Base-by-base conservation (phyloP, 2,329 filamentous ascomycete species). In the Microthyrium microscopicum region DNA sequence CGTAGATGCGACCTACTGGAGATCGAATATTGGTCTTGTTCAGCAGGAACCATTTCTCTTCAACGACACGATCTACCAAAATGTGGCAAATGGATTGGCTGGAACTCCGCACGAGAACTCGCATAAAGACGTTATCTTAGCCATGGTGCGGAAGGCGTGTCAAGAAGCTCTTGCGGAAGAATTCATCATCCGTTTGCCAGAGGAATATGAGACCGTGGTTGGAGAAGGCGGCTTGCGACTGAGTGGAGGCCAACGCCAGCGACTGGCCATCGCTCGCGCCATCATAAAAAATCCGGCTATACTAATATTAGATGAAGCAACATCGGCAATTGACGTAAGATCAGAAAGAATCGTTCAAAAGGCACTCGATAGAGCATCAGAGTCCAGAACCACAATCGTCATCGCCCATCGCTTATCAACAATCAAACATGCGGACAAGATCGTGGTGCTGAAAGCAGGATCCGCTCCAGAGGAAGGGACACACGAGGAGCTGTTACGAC, bases 211-310 rank as follows among this genome's bases (percentile, higher is more conserved):
- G 4, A 83, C 81, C 0, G 54, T 68, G 8, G 80, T 89, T 1
- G 82, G 82, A 1, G 79, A 87, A 46, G 64, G 68, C 39, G 68
- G 69, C 17, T 75, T 77, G 30, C 82, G 80, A 47, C 59, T 91
- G 2, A 83, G 77, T 8, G 78, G 81, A 12, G 83, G 83, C 1
- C 82, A 92, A 50, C 70, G 79, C 12, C 82, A 91, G 50, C 70
- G 83, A 4, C 66, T 91, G 19, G 75, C 79, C 3, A 82, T 84
- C 40, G 78, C 77, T 0, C 62, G 78, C 5, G 74, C 73, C 7
- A 72, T 83, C 20, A 62, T 83, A 33, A 69, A 73, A 28, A 58
- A 71, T 31, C 77, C 77, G 0, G 56, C 60, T 1, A 68, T 84
- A 2, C 54, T 84, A 3, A 66, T 84, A 5, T 58, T 89, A 5